Evolutionary conservation across 164 flowering plant species (phyloP), one percentile per base, ranked within the genome.

Genomic region (Berberis vulgaris): DNA sequence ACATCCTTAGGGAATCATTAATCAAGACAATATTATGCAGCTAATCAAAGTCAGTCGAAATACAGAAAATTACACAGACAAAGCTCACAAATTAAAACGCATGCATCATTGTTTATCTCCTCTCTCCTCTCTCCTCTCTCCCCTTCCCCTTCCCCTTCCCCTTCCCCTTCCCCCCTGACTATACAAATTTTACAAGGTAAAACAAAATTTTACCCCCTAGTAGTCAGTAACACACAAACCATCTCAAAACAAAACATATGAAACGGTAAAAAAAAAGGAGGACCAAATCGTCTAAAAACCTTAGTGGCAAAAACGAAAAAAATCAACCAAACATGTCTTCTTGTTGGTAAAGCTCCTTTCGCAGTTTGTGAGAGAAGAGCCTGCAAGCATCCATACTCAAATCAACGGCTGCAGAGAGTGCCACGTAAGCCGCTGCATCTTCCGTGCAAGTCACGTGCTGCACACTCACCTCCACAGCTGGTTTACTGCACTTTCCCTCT

Each of bases 361-460:
- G 76, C 11, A 91, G 84, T 82, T 81, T 88, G 0, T 83, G 88
- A 11, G 95, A 85, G 76, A 94, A 94, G 4, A 86, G 81, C 81
- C 80, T 76, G 72, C 97, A 91, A 6, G 98, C 98, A 50, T 94
- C 98, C 82, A 91, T 80, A 69, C 98, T 94, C 7, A 94, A 78
- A 73, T 94, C 96, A 39, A 94, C 57, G 42, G 98, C 98, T 0
- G 98, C 97, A 0, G 95, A 77, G 2, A 94, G 62, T 1, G 98
- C 98, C 66, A 94, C 92, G 73, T 76, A 94, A 0, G 83, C 89
- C 0, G 98, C 98, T 2, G 95, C 97, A 57, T 94, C 98, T 70
- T 87, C 97, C 42, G 84, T 80, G 75, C 98, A 91, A 41, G 41
- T 82, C 69, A 94, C 97, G 69, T 94, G 98, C 78, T 83, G 92